Base-by-base conservation (phyloP, 345 rosid genomes). In the Syzygium jambos region DNA sequence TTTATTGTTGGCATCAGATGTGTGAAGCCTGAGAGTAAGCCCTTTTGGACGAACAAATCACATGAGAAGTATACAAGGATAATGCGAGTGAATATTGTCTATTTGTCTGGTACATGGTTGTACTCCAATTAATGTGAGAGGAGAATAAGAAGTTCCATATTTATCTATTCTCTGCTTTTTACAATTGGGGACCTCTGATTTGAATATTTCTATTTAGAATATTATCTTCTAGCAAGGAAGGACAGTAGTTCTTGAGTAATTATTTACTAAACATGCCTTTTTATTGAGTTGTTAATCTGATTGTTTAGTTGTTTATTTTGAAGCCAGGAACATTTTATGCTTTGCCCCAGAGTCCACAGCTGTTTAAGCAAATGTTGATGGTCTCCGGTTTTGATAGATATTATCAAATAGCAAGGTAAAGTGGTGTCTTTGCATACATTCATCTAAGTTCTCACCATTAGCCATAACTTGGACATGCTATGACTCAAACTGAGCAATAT, bases 291-390 rank as follows among this genome's bases (percentile, higher is more conserved):
- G 73, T 80, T 52, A 54, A 78, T 89, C 89, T 93, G 91, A 93
- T 94, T 90, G 52, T 46, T 90, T 86, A 87, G 83, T 87, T 92
- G 83, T 92, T 90, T 92, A 86, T 91, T 92, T 93, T 94, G 95
- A 96, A 98, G 99, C 93, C 98, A 94, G 98, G 99, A 94, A 91
- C 98, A 91, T 98, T 98, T 92, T 96, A 96, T 92, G 99, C 99
- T 88, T 93, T 96, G 94, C 99, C 99, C 34, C 99, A 95, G 89
- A 98, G 99, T 90, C 99, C 99, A 22, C 99, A 96, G 89, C 98
- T 98, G 59, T 96, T 94, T 90, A 98, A 98, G 89, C 99, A 98
- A 90, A 94, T 98, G 99, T 87, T 98, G 85, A 98, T 98, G 99
- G 99, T 98, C 90, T 95, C 99, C 3, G 98, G 98, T 89, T 98